Evolutionary conservation across 2,329 filamentous ascomycete genomes (phyloP), one percentile per base, ranked within the genome.

Genomic region (Colletotrichum sp.): DNA sequence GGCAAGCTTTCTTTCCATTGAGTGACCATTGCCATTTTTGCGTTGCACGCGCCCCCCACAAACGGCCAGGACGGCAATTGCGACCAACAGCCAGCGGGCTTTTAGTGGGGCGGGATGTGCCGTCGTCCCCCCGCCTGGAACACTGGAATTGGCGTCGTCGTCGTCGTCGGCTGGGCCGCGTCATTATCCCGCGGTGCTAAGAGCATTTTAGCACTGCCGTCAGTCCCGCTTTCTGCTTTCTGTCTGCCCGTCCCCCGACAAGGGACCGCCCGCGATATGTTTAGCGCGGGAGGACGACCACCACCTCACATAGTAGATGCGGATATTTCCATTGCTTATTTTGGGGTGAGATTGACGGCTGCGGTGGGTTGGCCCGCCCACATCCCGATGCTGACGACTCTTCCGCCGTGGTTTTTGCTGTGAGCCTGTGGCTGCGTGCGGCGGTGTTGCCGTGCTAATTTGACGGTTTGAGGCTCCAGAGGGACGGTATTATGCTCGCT

Each of bases 301-400:
- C 28, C 52, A 58, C 28, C 52, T 5, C n/a, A n/a, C 36, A 38
- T 9, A 38, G 36, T 38, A 38, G 16, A 38, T 38, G 36, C 21
- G 48, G 43, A 52, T 52, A 52, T 52, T 52, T 52, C 43, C 43
- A 21, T 52, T 52, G 43, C 43, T 52, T 52, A 21, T 52, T 52
- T 52, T 10, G 43, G n/a, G n/a, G 6, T 52, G 43, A 52, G 43
- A n/a, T 21, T 24, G 56, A 30, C 58, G 58, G 30, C 58, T 18
- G 30, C 24, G 30, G 58, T 28, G 58, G n/a, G 52, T 21, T 34
- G 24, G 18, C 18, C 67, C 48, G 68, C 72, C 72, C 43, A 71
- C 72, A 65, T 74, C 21, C 72, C 72, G 72, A 28, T 26, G 64
- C 36, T 64, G 58, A 73, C 66, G 71, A 70, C 71, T 26, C 58